Percentiles rank a stretch among this genome's conserved stretches.
Evolutionary conservation across 2,329 filamentous ascomycete species (phyloP).

Genomic region (Dactylella cylindrospora): DNA sequence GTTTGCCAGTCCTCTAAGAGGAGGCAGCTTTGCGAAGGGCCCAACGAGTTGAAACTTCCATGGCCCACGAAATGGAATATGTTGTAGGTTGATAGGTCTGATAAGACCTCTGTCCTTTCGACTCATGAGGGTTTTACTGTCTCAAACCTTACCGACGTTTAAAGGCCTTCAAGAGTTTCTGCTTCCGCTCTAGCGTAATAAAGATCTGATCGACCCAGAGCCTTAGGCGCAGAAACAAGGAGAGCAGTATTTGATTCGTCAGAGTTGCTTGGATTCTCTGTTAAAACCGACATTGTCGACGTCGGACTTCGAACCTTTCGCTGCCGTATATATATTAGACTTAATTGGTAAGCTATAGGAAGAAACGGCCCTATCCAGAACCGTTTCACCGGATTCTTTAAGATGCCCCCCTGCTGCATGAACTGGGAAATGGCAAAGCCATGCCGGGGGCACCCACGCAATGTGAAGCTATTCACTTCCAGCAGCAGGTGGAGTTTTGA

Average conservation of each 20-base stretch:
- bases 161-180: background rate
- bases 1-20: constrained; percentile 45
- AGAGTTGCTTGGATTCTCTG: background rate
- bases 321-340: constrained; percentile 7
- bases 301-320: constrained; percentile 45
- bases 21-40: constrained; percentile 51
- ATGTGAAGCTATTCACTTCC: background rate
- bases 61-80: constrained; percentile 56
- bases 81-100: constrained; percentile 47
- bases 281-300: constrained; percentile 16
- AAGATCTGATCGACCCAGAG: background rate
- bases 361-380: constrained; percentile 10
- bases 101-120: constrained; percentile 47
- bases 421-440: background rate
- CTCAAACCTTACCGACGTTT: constrained; percentile 3
- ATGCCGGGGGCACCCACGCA: constrained; percentile 1
- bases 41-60: constrained; percentile 47
- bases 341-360: constrained; percentile 5
- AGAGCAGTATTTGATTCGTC: too few species aligned
- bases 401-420: constrained; percentile 7
- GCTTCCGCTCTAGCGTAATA: constrained; percentile 1
- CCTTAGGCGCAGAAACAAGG: background rate
- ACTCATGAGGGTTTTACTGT: background rate
- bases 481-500: background rate
- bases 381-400: background rate